Conservation (phyloP, 805 yeast genomes). For the Ogataea haglerorum region DNA sequence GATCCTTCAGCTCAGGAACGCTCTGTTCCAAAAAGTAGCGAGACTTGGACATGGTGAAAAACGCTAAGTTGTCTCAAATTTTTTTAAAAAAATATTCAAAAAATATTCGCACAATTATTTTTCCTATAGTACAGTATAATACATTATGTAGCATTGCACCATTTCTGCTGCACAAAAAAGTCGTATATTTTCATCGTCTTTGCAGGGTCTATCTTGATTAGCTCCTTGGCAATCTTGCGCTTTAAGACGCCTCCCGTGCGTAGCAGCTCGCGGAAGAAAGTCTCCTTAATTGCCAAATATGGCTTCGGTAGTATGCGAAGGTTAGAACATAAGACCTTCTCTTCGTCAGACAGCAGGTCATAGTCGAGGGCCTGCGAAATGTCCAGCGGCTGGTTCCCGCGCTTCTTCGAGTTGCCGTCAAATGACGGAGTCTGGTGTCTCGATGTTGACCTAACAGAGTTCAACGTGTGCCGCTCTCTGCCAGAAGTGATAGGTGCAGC, state of each 20-base stretch:
- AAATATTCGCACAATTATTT: conserved; percentile 2
- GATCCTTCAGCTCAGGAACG: conserved; percentile 89
- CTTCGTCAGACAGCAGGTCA: conserved; percentile 81
- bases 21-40: conserved; percentile 61
- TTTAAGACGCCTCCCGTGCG: conserved; percentile 81
- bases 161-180: conserved; percentile 87
- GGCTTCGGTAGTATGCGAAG: conserved; percentile 90
- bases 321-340: conserved; percentile 78
- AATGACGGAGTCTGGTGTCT: conserved; percentile 29
- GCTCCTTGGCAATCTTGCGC: conserved; percentile 80
- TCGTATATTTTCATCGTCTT: conserved; percentile 89
- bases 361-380: conserved; percentile 78
- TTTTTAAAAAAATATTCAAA: neutral
- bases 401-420: conserved; percentile 31
- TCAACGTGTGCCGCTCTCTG: conserved; percentile 31
- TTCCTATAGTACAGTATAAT: conserved; percentile 8
- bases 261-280: conserved; percentile 80
- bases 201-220: conserved; percentile 77
- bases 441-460: conserved; percentile 29
- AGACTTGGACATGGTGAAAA: conserved; percentile 25
- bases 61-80: neutral
- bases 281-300: conserved; percentile 86
- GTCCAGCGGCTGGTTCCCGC: conserved; percentile 53
- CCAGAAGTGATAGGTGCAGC: conserved; percentile 33
- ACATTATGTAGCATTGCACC: conserved; percentile 48